Percentiles rank a stretch among this genome's conserved stretches.
These are phyloP conservation scores for Jaapia argillacea DNA, from an alignment of 768 basidiomycete species.

Conservation along the genomic window DNA sequence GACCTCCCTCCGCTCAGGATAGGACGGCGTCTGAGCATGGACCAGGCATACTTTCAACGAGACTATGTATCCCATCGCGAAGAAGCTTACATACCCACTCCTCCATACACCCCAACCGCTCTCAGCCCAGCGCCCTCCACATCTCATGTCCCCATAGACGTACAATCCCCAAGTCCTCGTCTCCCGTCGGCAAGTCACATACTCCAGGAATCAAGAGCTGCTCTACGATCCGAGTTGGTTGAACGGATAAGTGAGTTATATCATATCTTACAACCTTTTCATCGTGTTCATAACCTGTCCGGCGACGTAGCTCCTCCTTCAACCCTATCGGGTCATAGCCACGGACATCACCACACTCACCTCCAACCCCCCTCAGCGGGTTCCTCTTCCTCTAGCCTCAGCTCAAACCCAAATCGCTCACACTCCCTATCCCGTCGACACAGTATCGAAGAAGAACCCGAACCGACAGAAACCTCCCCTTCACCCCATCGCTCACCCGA, in stretches of 20 bases:
- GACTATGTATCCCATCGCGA: slow-evolving; percentile 17
- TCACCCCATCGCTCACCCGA: no score
- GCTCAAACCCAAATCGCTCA: neutral
- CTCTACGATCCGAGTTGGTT: neutral
- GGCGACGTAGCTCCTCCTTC: neutral
- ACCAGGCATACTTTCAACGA: slow-evolving; percentile 20
- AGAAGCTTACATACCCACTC: slow-evolving; percentile 15
- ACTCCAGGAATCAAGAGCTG: no score
- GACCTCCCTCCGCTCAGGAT: neutral
- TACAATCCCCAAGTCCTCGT: neutral
- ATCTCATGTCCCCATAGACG: neutral
- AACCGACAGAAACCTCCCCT: no score
- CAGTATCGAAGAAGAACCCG: slow-evolving; percentile 8
- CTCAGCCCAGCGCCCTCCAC: slow-evolving; percentile 9
- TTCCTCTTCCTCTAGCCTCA: neutral
- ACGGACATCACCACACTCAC: neutral
- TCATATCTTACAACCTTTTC: no score
- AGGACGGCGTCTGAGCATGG: slow-evolving; percentile 19
- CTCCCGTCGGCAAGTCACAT: no score
- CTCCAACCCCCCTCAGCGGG: neutral
- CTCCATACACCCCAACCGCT: slow-evolving; percentile 21
- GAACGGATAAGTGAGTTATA: no score
- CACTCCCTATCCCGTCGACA: neutral
- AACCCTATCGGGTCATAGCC: neutral
- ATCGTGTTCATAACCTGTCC: no score